Evolutionary conservation across 345 rosid species (phyloP), one percentile per base, ranked within the genome.

Genomic region (Euphorbia tirucalli): DNA sequence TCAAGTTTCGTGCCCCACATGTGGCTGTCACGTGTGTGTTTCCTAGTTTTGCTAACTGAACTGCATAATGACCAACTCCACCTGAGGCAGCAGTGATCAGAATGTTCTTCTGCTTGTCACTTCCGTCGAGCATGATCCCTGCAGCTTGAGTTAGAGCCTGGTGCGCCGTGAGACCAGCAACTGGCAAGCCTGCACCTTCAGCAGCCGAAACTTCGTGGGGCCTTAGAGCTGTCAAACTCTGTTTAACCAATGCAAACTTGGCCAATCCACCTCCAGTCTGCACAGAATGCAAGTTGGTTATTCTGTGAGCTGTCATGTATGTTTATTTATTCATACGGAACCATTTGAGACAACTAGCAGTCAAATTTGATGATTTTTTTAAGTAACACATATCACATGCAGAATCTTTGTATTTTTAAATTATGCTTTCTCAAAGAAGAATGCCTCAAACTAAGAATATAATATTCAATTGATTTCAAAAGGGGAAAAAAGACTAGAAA

Each of bases 1-100:
- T 46, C 11, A 46, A 15, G 52, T 46, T 46, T 3, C 52, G 52
- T 46, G 80, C 68, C 6, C 80, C 80, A 13, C 80, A 77, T 11
- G 80, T 77, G 11, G 80, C 80, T 27, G 80, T 77, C 19, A 77
- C 80, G 25, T 77, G 69, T 11, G 68, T 37, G 50, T 71, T 71
- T 52, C 75, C 80, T 19, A 77, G 68, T 52, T 77, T 71, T 3
- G 80, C 75, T 10, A 77, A 61, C 11, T 77, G 80, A 61, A 77
- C 80, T 32, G 80, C 80, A n/a, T 66, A 77, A 18, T 60, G 72
- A 24, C 80, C 80, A 14, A 77, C 80, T 5, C 80, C 80, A n/a
- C 80, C 80, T 0, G 80, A 77, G 35, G 80, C 80, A 15, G 80
- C 80, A 48, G 80, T 77, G 16, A 77, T 32, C 21, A 77, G 69